phyloP scores from a whole-genome alignment of 208 protist genomes.

The Angomonas ambiguus region DNA sequence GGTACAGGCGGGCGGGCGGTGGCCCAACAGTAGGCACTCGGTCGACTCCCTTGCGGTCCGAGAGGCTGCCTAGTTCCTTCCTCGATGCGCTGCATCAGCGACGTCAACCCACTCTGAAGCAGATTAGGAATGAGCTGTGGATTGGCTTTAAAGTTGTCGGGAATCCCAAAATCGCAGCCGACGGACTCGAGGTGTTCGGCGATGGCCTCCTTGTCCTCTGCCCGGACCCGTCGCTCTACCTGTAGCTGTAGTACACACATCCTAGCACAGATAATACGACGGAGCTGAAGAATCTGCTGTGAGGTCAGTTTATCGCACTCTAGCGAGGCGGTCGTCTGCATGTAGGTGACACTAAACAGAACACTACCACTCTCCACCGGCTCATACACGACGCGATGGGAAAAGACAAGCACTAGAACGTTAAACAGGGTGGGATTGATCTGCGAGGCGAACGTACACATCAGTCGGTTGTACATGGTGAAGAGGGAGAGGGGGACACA shows the following conservation, averaged over 20 bases:
- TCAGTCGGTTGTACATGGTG: slow-evolving; percentile 51
- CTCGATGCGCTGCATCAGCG: slow-evolving; percentile 37
- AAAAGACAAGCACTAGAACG: slow-evolving; percentile 59
- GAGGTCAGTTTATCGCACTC: slow-evolving; percentile 47
- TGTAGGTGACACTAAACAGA: slow-evolving; percentile 40
- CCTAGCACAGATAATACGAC: slow-evolving; percentile 62
- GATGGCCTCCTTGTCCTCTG: slow-evolving; percentile 32
- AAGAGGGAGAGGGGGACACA: slow-evolving; percentile 65
- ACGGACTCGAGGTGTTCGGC: slow-evolving; percentile 20
- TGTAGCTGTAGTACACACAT: slow-evolving; percentile 53
- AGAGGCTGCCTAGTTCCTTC: slow-evolving; percentile 9
- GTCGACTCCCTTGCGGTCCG: too few relatives aligned
- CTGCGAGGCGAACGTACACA: slow-evolving; percentile 59
- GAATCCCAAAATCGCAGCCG: slow-evolving; percentile 73
- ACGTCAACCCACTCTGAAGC: slow-evolving; percentile 39
- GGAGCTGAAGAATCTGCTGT: slow-evolving; percentile 63
- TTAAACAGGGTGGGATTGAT: slow-evolving; percentile 50
- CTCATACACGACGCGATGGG: slow-evolving; percentile 36
- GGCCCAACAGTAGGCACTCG: slow-evolving; percentile 32
- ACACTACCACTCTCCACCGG: slow-evolving; percentile 10
- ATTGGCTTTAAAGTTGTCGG: slow-evolving; percentile 19
- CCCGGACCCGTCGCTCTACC: slow-evolving; percentile 34
- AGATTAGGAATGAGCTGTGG: slow-evolving; percentile 41
- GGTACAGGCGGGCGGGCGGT: slow-evolving; percentile 2
- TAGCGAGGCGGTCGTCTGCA: slow-evolving; percentile 38